A percentile compares a stretch with the other conserved stretches of the same genome.
These are phyloP conservation scores for Elsinoe ampelina DNA, from an alignment of 2,329 filamentous ascomycete genomes.

Conservation along the genomic window DNA sequence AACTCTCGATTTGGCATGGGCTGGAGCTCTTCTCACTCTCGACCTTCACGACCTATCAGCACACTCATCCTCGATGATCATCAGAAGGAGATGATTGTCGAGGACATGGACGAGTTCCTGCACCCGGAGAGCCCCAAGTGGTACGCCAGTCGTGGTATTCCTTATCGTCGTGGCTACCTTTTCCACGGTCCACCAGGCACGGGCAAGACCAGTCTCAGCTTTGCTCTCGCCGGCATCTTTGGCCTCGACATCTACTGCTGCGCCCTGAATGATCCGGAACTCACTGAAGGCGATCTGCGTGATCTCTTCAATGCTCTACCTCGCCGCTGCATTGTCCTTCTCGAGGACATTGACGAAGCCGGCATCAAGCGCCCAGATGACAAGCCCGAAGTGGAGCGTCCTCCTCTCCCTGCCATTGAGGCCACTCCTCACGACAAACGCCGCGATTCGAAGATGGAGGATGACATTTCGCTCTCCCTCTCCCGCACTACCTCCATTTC, in stretches of 20 bases:
- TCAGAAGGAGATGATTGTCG: slow-evolving; percentile 57
- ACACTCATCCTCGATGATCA: slow-evolving; percentile 64
- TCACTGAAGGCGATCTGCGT: slow-evolving; percentile 57
- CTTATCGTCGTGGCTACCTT: slow-evolving; percentile 75
- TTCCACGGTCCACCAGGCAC: slow-evolving; percentile 57
- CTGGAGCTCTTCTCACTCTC: slow-evolving; percentile 37
- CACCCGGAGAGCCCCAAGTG: slow-evolving; percentile 63
- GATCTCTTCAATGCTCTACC: slow-evolving; percentile 36
- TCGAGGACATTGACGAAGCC: slow-evolving; percentile 42
- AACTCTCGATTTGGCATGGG: slow-evolving; percentile 29
- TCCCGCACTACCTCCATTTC: not conserved
- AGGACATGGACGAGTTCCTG: slow-evolving; percentile 70
- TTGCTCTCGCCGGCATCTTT: slow-evolving; percentile 39
- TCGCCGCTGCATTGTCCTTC: slow-evolving; percentile 36
- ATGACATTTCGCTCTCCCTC: not conserved
- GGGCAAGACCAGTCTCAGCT: slow-evolving; percentile 30
- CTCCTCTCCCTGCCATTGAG: not conserved
- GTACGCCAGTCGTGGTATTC: slow-evolving; percentile 77
- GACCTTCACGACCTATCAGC: slow-evolving; percentile 60
- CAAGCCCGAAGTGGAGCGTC: slow-evolving; percentile 19
- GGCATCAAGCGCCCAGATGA: slow-evolving; percentile 32
- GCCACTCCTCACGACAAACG: not conserved
- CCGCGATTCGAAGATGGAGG: slow-evolving; percentile 4
- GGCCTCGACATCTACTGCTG: slow-evolving; percentile 39
- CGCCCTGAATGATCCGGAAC: slow-evolving; percentile 54